These are phyloP conservation scores for Grifola frondosa DNA, from an alignment of 1,284 basidiomycete species.

Conservation along the genomic window DNA sequence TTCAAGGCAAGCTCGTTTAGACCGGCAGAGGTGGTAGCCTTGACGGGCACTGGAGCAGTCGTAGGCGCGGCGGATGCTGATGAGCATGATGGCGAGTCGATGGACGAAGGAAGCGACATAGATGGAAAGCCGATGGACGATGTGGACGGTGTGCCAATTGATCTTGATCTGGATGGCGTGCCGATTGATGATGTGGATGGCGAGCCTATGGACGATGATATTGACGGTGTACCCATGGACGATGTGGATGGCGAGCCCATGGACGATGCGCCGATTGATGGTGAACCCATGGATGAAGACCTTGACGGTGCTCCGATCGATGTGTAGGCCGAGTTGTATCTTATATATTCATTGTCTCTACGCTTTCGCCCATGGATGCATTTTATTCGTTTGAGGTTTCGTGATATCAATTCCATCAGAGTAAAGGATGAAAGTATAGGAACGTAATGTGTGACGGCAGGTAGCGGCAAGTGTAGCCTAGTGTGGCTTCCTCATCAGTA, in stretches of 20 bases:
- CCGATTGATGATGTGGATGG: conserved; percentile 46
- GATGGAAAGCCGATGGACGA: conserved; percentile 41
- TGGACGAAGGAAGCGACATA: conserved; percentile 48
- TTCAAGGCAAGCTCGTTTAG: conserved; percentile 83
- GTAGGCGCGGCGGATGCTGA: conserved; percentile 32
- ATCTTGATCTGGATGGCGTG: conserved; percentile 46
- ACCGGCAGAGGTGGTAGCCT: conserved; percentile 49
- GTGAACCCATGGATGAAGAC: conserved; percentile 37
- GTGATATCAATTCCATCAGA: no score
- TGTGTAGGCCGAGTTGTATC: no score
- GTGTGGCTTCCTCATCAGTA: no score
- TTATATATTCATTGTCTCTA: no score
- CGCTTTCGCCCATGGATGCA: no score
- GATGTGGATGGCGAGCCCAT: conserved; percentile 38
- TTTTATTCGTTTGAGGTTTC: no score
- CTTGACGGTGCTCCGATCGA: conserved; percentile 44
- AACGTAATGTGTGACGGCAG: no score
- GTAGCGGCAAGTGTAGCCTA: no score
- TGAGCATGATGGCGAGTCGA: conserved; percentile 47
- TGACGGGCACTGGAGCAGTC: no score
- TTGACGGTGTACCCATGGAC: conserved; percentile 41
- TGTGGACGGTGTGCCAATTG: conserved; percentile 34
- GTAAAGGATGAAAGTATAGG: no score
- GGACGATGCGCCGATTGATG: conserved; percentile 35
- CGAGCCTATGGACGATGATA: conserved; percentile 33